Evolutionary conservation across 768 basidiomycete species (phyloP).

Genomic region (Infundibulicybe gibba): DNA sequence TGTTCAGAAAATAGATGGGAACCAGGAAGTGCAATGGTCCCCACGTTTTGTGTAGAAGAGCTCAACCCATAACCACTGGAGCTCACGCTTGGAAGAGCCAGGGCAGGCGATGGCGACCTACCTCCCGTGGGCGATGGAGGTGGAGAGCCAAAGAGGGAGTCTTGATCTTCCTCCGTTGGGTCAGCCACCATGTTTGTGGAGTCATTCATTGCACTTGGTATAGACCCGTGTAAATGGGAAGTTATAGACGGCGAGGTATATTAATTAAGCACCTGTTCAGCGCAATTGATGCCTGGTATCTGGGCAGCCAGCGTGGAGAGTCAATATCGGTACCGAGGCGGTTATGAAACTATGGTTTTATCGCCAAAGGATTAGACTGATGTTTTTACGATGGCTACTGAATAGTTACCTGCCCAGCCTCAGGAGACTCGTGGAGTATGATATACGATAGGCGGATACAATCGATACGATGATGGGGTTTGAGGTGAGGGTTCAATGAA

Average conservation of each 20-base stretch:
- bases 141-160: conserved; percentile 83
- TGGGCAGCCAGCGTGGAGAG: too few species aligned
- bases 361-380: too few species aligned
- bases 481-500: too few species aligned
- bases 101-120: conserved; percentile 66
- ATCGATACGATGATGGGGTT: too few species aligned
- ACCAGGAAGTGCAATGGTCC: conserved; percentile 98
- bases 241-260: neutral
- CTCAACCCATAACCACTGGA: conserved; percentile 2
- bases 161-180: conserved; percentile 42
- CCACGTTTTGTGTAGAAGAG: conserved; percentile 77
- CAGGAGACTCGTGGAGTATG: too few species aligned
- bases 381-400: too few species aligned
- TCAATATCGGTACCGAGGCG: too few species aligned
- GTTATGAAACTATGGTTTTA: too few species aligned
- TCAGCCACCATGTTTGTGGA: conserved; percentile 4
- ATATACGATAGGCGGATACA: too few species aligned
- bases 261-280: conserved; percentile 13
- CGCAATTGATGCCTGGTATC: neutral
- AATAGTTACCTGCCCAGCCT: too few species aligned
- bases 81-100: conserved; percentile 53
- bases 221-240: conserved; percentile 3
- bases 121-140: conserved; percentile 66
- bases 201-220: conserved; percentile 15
- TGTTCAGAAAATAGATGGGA: conserved; percentile 88